Evolutionary conservation across 306 rosid genomes (phyloP), one percentile per base, ranked within the genome.

Genomic region (Sesbania bispinosa): DNA sequence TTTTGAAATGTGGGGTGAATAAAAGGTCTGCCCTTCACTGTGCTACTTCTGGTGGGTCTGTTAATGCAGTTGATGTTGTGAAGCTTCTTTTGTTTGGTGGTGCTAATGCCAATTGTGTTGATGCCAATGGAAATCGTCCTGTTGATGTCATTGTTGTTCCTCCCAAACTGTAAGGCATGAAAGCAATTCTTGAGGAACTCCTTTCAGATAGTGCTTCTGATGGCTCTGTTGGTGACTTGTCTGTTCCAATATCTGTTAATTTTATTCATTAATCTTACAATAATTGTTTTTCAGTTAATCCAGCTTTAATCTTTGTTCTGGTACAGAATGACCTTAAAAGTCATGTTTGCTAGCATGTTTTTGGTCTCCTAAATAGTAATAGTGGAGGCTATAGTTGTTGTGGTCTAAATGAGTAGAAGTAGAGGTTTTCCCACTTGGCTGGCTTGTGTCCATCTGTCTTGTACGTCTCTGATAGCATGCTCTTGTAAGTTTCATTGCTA

Each of bases 1-100:
- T n/a, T n/a, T n/a, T n/a, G n/a, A n/a, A n/a, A 0, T 87, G 96
- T 63, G 89, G 88, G 52, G 21, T 69, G 11, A 84, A 77, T 62
- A 85, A 86, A 74, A 89, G 78, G 73, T 89, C 97, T 35, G 96
- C 97, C 4, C 97, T 92, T 76, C 97, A 92, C 50, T 92, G 94
- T 81, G 97, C 96, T 77, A 87, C 96, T 9, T 87, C 90, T 27
- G 90, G 97, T 23, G 97, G 97, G 5, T 85, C 97, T 4, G 43
- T 55, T 29, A 79, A 87, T 18, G 88, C 82, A 0, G 70, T 83
- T 64, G 92, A 85, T 26, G 75, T 77, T 41, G 84, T 92, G 9
- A 86, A 78, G 81, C 64, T 92, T 52, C 97, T 92, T 63, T 16
- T 92, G 47, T 65, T 75, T 0, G 85, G 89, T n/a, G 96, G 97